phyloP scores from a whole-genome alignment of 495 filamentous ascomycete species.

The Astrothelium subdiscretum region DNA sequence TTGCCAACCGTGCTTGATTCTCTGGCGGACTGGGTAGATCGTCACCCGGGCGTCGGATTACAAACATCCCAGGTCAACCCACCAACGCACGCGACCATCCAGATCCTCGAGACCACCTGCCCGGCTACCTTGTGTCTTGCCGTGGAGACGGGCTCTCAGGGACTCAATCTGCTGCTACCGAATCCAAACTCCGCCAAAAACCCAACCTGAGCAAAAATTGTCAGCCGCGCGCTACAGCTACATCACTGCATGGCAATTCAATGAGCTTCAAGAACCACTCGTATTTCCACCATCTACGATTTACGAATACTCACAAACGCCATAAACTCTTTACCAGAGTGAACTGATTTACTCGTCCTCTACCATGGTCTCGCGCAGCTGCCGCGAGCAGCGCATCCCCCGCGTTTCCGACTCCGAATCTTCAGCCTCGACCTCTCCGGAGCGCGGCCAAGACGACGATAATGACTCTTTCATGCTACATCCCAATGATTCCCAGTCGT shows the following conservation, averaged over 20 bases:
- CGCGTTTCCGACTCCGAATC: slow-evolving; percentile 36
- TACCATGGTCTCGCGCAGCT: slow-evolving; percentile 19
- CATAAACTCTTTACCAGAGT: no score
- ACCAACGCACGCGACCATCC: no score
- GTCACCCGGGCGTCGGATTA: no score
- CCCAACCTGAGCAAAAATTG: not conserved
- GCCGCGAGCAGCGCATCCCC: slow-evolving; percentile 16
- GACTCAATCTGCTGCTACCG: not conserved
- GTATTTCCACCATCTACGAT: not conserved
- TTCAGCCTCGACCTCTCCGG: slow-evolving; percentile 75
- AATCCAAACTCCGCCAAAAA: not conserved
- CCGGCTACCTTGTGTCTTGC: no score
- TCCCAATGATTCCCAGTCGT: slow-evolving; percentile 82
- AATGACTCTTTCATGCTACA: slow-evolving; percentile 81
- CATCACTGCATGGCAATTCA: not conserved
- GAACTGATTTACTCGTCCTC: no score
- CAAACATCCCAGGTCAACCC: no score
- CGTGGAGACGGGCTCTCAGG: not conserved
- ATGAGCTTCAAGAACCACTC: not conserved
- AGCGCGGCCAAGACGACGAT: slow-evolving; percentile 64
- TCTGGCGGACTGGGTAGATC: no score
- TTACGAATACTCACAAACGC: not conserved
- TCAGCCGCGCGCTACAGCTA: not conserved
- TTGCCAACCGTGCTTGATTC: no score
- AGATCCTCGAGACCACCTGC: no score